A percentile compares a stretch with the other conserved stretches of the same genome.
phyloP scores from a whole-genome alignment of 306 rosid species.

The Vigna nakashimae region DNA sequence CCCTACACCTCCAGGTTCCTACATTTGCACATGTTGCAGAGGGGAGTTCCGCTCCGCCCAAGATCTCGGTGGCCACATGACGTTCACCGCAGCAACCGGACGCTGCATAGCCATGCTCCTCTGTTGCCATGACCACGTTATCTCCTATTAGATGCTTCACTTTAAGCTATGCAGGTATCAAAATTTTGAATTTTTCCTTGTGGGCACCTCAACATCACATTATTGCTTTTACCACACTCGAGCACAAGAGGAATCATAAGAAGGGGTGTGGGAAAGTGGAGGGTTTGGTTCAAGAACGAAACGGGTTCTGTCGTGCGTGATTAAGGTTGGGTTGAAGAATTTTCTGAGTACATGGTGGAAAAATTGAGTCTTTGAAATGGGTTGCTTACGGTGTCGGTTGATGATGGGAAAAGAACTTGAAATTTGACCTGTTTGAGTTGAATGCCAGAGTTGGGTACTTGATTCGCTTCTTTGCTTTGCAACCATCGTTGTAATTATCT shows the following conservation, averaged over 20 bases:
- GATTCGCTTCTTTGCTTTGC: conserved; percentile 6
- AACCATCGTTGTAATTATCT: conserved; percentile 36
- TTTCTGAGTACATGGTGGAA: conserved; percentile 2
- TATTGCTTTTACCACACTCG: not conserved
- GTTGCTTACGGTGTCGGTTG: conserved; percentile 13
- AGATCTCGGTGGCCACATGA: too few relatives aligned
- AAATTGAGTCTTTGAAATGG: conserved; percentile 5
- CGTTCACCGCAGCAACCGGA: not conserved
- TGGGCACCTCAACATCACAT: not conserved
- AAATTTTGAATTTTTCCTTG: not conserved
- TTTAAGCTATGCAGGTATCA: not conserved
- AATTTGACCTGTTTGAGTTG: conserved; percentile 20
- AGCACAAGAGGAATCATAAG: not conserved
- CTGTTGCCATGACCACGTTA: conserved; percentile 56
- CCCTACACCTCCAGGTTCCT: too few relatives aligned
- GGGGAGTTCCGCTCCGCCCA: too few relatives aligned
- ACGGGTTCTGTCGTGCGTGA: not conserved
- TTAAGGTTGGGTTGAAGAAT: conserved; percentile 26
- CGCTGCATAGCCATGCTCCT: conserved; percentile 59
- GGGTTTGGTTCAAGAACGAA: not conserved
- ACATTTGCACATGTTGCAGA: too few relatives aligned
- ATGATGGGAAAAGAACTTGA: not conserved
- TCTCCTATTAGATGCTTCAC: conserved; percentile 43
- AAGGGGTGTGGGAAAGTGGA: not conserved
- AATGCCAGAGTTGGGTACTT: conserved; percentile 20